Percentiles rank a stretch among this genome's conserved stretches.
These are phyloP conservation scores for Eimeria mitis DNA, from an alignment of 169 alveolate genomes.

Conservation along the genomic window DNA sequence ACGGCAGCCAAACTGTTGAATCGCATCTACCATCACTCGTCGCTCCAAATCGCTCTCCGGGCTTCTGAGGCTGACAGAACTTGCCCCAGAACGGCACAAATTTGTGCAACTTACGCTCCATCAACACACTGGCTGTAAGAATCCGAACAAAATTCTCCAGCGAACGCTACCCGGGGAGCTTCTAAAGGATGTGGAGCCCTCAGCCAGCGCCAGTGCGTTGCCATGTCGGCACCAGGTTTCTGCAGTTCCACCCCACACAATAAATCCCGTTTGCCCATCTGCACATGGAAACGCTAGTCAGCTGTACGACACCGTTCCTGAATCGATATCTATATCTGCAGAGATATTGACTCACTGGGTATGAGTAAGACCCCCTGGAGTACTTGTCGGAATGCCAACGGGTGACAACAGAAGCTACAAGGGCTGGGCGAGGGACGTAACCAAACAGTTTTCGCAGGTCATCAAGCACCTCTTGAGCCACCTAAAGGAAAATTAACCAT, in stretches of 20 bases:
- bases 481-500: not conserved
- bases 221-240: constrained; percentile 70
- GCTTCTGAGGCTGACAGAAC: not conserved
- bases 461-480: constrained; percentile 75
- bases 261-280: not conserved
- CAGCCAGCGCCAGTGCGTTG: constrained; percentile 75
- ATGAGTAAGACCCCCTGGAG: constrained; percentile 78
- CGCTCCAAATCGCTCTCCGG: not conserved
- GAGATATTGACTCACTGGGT: constrained; percentile 46
- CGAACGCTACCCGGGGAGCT: constrained; percentile 80
- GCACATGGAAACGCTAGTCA: not conserved
- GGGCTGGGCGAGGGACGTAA: constrained; percentile 63
- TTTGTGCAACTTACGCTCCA: constrained; percentile 70
- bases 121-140: constrained; percentile 81
- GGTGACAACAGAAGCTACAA: constrained; percentile 70
- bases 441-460: constrained; percentile 75
- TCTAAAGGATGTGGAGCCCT: constrained; percentile 80
- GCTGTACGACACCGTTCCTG: not conserved
- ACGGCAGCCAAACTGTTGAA: not conserved
- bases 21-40: not conserved
- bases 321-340: not conserved
- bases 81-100: not conserved
- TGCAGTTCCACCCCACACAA: not conserved
- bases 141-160: constrained; percentile 78
- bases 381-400: constrained; percentile 78